Percentiles rank a stretch among this genome's conserved stretches.
These are phyloP conservation scores for Linderniella brevidens DNA, from an alignment of 257 asterid genomes.

Conservation along the genomic window DNA sequence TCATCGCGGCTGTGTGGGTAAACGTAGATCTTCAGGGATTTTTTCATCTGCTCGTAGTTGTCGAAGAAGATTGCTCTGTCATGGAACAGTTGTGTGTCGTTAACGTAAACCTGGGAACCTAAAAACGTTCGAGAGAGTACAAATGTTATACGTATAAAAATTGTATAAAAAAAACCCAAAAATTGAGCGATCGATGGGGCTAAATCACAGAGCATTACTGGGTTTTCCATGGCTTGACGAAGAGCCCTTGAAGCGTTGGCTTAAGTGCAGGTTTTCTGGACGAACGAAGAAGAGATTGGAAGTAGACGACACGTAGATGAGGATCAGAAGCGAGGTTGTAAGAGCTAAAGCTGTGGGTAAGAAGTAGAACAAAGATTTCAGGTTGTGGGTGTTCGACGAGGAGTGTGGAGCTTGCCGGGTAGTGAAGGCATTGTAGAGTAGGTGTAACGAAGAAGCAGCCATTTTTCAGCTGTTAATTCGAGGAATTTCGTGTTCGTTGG, in stretches of 20 bases:
- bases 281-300: conserved; percentile 35
- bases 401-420: conserved; percentile 30
- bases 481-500: too few relatives aligned
- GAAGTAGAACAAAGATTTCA: conserved; percentile 28
- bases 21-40: conserved; percentile 34
- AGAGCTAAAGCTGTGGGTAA: conserved; percentile 64
- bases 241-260: conserved; percentile 12
- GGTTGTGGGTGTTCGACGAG: conserved; percentile 12
- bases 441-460: conserved; percentile 27
- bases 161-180: too few relatives aligned
- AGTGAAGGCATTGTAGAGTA: conserved; percentile 25
- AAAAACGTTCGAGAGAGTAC: conserved; percentile 13
- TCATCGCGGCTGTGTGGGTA: conserved; percentile 44
- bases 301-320: conserved; percentile 51
- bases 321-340: conserved; percentile 37
- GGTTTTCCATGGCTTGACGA: conserved; percentile 16
- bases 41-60: conserved; percentile 59
- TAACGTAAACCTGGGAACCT: conserved; percentile 45
- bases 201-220: background rate
- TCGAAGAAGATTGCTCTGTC: conserved; percentile 30
- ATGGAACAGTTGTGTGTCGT: conserved; percentile 33
- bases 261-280: conserved; percentile 20
- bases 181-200: too few relatives aligned
- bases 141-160: background rate
- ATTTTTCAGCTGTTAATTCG: conserved; percentile 6